phyloP scores from a whole-genome alignment of 2,329 filamentous ascomycete species.

The Xylaria sp. region DNA sequence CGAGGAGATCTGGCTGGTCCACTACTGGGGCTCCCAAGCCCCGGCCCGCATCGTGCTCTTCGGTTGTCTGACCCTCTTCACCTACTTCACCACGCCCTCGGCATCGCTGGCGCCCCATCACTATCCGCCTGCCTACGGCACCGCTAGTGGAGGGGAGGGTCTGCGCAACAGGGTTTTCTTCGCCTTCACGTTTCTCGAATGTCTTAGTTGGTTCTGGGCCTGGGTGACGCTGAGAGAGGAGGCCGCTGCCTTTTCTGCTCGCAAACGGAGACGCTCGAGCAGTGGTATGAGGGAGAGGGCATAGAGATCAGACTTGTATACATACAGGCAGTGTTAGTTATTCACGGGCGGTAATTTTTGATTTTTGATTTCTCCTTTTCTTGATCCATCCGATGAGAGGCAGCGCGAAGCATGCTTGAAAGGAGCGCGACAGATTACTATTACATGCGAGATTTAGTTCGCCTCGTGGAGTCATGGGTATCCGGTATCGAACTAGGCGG shows the following conservation, averaged over 20 bases:
- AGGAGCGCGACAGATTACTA: neutral
- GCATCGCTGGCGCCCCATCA: slow-evolving; percentile 42
- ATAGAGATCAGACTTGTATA: neutral
- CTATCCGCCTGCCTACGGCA: slow-evolving; percentile 45
- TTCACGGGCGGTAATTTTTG: neutral
- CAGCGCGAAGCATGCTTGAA: neutral
- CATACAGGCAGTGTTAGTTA: neutral
- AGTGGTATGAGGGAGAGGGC: slow-evolving; percentile 23
- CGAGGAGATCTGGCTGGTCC: slow-evolving; percentile 71
- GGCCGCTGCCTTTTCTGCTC: slow-evolving; percentile 55
- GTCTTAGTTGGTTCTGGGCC: slow-evolving; percentile 88
- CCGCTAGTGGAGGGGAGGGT: slow-evolving; percentile 66
- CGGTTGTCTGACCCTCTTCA: slow-evolving; percentile 63
- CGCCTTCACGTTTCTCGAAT: slow-evolving; percentile 85
- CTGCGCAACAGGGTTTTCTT: slow-evolving; percentile 89
- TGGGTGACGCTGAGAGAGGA: slow-evolving; percentile 78
- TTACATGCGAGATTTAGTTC: neutral
- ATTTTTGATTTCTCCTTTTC: neutral
- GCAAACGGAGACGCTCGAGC: slow-evolving; percentile 47
- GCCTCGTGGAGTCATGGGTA: neutral
- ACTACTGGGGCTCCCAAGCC: slow-evolving; percentile 75
- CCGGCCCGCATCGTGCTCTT: slow-evolving; percentile 66
- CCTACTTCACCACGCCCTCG: slow-evolving; percentile 57
- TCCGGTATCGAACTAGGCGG: neutral
- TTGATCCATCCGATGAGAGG: neutral